phyloP scores from a whole-genome alignment of 805 yeast genomes.

The Candida vaughaniae region DNA sequence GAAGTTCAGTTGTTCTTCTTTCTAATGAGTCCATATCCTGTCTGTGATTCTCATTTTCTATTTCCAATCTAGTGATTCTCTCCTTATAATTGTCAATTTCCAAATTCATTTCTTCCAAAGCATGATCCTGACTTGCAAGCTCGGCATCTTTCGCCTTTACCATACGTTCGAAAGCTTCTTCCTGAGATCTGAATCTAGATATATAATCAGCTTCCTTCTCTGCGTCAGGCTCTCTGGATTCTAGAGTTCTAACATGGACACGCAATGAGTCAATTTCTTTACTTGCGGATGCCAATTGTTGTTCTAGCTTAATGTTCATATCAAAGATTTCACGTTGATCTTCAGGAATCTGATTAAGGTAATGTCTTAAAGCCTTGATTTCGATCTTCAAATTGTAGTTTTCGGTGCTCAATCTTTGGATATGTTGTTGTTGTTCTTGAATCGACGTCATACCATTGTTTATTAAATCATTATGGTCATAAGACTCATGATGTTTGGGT shows the following conservation, averaged over 20 bases:
- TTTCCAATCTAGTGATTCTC: neutral
- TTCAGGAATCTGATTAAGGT: constrained; percentile 41
- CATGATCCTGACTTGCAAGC: too few relatives aligned
- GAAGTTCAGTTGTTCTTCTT: too few relatives aligned
- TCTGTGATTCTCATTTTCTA: neutral
- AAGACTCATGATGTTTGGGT: neutral
- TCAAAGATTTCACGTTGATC: constrained; percentile 37
- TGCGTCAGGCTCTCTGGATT: constrained; percentile 1
- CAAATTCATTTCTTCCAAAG: neutral
- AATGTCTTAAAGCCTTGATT: constrained; percentile 40
- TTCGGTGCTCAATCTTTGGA: constrained; percentile 35
- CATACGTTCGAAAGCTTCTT: too few relatives aligned
- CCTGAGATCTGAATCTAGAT: too few relatives aligned
- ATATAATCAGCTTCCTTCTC: constrained; percentile 3
- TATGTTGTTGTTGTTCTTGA: constrained; percentile 20
- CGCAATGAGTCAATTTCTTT: constrained; percentile 13
- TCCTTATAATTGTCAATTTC: neutral
- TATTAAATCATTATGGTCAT: constrained; percentile 1
- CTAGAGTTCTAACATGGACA: constrained; percentile 5
- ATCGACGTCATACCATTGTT: constrained; percentile 16
- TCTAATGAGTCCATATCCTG: too few relatives aligned
- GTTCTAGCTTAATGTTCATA: constrained; percentile 36
- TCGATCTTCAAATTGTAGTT: constrained; percentile 46
- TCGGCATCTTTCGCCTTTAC: too few relatives aligned
- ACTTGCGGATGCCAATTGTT: constrained; percentile 20